Evolutionary conservation across 257 asterid species (phyloP).

Genomic region (Penstemon eatonii): DNA sequence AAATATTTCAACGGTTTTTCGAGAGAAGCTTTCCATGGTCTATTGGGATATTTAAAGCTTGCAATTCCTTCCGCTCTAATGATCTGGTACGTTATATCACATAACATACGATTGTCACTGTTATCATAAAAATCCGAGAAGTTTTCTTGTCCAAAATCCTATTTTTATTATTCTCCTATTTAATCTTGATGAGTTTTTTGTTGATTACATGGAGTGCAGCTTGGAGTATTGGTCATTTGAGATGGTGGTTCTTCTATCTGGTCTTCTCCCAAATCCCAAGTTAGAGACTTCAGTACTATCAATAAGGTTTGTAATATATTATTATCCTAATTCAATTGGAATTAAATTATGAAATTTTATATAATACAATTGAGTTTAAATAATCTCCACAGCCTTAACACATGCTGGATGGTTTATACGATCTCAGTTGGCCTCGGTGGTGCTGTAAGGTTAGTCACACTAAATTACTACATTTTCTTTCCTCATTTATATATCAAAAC

Average conservation of each 20-base stretch:
- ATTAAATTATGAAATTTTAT: background rate
- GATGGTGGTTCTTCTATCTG: conserved; percentile 71
- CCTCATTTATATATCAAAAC: background rate
- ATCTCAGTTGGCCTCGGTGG: conserved; percentile 77
- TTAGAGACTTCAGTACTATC: conserved; percentile 72
- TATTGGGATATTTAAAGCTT: conserved; percentile 1
- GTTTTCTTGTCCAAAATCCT: background rate
- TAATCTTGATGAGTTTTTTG: background rate
- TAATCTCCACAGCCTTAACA: conserved; percentile 51
- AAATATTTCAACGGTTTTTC: conserved; percentile 58
- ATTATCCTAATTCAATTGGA: background rate
- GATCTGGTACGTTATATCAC: conserved; percentile 35
- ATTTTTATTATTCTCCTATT: background rate
- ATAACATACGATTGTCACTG: too few species aligned
- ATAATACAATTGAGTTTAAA: conserved; percentile 16
- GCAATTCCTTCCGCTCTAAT: too few species aligned
- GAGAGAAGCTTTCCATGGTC: conserved; percentile 42
- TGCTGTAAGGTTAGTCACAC: conserved; percentile 57
- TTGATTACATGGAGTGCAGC: conserved; percentile 36
- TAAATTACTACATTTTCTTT: background rate
- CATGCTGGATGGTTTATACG: conserved; percentile 76
- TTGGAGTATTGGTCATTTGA: conserved; percentile 75
- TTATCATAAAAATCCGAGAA: too few species aligned
- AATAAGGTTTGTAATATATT: conserved; percentile 46
- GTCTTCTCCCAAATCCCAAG: conserved; percentile 71